A percentile compares a stretch with the other conserved stretches of the same genome.
These are phyloP conservation scores for Ilyonectria sp. DNA, from an alignment of 2,329 filamentous ascomycete species.

Conservation along the genomic window DNA sequence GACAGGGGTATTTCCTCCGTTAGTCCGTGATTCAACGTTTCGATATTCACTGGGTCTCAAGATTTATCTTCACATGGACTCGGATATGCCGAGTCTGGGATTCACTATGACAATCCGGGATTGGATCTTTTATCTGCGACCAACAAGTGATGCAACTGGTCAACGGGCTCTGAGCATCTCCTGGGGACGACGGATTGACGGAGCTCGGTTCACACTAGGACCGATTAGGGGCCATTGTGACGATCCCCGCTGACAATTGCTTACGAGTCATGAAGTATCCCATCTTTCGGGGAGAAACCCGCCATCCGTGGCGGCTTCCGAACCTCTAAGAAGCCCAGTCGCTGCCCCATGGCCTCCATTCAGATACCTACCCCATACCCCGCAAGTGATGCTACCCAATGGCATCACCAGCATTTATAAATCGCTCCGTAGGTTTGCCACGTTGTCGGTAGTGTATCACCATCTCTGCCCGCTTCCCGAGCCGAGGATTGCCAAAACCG, in stretches of 20 bases:
- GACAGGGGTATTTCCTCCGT: background rate
- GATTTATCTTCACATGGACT: background rate
- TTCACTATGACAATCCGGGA: background rate
- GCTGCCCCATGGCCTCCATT: background rate
- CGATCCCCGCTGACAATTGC: slow-evolving; percentile 18
- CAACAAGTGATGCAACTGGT: background rate
- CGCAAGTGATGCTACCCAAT: slow-evolving; percentile 3
- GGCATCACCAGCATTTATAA: background rate
- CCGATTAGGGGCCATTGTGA: background rate
- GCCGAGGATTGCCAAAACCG: background rate
- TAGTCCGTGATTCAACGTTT: background rate
- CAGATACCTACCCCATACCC: slow-evolving; percentile 1
- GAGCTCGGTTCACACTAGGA: background rate
- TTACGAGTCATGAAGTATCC: background rate
- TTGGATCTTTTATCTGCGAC: background rate
- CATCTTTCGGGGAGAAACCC: background rate
- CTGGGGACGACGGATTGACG: background rate
- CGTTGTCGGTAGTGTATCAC: background rate
- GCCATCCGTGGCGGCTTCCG: slow-evolving; percentile 3
- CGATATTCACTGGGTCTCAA: background rate
- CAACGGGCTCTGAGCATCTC: background rate
- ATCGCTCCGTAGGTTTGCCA: too few relatives aligned
- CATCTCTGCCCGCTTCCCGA: slow-evolving; percentile 7
- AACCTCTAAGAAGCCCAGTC: background rate
- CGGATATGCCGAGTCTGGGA: background rate